Percentiles rank a stretch among this genome's conserved stretches.
phyloP scores from a whole-genome alignment of 176 grass and related monocot genomes.

The Poa pratensis region DNA sequence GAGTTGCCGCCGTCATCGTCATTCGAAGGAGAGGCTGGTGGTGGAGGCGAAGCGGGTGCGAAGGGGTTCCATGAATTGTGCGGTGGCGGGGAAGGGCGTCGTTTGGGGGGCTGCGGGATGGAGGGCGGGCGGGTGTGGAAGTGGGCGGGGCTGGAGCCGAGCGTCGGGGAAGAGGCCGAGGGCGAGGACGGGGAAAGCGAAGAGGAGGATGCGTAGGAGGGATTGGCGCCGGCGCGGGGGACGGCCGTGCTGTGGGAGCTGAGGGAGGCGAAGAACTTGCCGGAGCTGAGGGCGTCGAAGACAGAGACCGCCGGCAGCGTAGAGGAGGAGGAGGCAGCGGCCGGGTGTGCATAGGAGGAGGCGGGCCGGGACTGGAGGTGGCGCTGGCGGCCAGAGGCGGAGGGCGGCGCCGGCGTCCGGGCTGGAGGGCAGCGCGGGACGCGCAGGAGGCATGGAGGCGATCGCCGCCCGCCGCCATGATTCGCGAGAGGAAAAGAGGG shows the following conservation, averaged over 20 bases:
- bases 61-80: conserved; percentile 51
- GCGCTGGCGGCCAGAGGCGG: too few relatives aligned
- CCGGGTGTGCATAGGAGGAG: too few relatives aligned
- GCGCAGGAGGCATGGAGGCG: too few relatives aligned
- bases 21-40: neutral
- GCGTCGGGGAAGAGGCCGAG: conserved; percentile 45
- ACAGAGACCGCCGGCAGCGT: too few relatives aligned
- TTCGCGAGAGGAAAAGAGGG: too few relatives aligned
- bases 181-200: conserved; percentile 51
- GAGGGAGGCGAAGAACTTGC: conserved; percentile 38
- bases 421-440: too few relatives aligned
- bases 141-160: conserved; percentile 52
- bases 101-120: conserved; percentile 52
- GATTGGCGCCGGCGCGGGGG: conserved; percentile 26
- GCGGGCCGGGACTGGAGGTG: too few relatives aligned
- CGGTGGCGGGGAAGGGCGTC: conserved; percentile 4
- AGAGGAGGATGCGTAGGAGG: conserved; percentile 41
- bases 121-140: conserved; percentile 46
- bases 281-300: too few relatives aligned
- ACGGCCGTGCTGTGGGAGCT: neutral
- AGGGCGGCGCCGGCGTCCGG: too few relatives aligned
- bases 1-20: conserved; percentile 18
- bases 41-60: conserved; percentile 13
- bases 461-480: too few relatives aligned
- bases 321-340: too few relatives aligned